phyloP scores from a whole-genome alignment of 176 grass and related monocot species.

The Carex pumila region DNA sequence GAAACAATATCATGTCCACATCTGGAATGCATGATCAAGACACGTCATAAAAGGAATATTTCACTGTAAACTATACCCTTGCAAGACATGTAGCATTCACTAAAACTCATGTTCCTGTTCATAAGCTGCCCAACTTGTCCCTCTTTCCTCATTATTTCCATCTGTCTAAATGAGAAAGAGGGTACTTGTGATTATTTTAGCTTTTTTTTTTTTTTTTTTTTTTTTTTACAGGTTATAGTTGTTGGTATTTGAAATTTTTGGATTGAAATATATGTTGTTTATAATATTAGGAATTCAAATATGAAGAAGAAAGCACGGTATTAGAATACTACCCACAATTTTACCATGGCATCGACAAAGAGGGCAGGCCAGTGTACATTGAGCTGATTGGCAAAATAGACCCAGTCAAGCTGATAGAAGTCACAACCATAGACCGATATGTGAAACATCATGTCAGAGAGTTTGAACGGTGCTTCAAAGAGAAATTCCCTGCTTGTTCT shows the following conservation, averaged over 20 bases:
- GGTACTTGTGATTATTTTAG: neutral
- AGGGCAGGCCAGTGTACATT: conserved; percentile 83
- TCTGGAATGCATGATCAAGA: neutral
- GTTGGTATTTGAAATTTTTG: neutral
- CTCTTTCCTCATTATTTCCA: neutral
- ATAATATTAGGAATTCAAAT: conserved; percentile 72
- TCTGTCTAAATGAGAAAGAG: neutral
- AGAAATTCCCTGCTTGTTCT: conserved; percentile 87
- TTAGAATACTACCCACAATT: conserved; percentile 87
- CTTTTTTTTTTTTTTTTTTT: neutral
- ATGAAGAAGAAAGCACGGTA: conserved; percentile 63
- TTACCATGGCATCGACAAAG: conserved; percentile 97
- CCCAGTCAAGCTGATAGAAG: conserved; percentile 74
- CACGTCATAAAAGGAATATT: neutral
- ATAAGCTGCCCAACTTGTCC: neutral
- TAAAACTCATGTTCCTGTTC: neutral
- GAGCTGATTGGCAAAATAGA: conserved; percentile 85
- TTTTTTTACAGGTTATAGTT: neutral
- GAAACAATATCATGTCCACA: neutral
- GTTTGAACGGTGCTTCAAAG: conserved; percentile 58
- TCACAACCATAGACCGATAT: conserved; percentile 84
- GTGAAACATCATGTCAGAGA: conserved; percentile 84
- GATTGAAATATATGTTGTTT: conserved; percentile 8
- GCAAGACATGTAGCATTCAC: neutral
- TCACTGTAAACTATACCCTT: neutral